A percentile compares a stretch with the other conserved stretches of the same genome.
Evolutionary conservation across 805 yeast species (phyloP).

Genomic region (Wickerhamiella azymoides): DNA sequence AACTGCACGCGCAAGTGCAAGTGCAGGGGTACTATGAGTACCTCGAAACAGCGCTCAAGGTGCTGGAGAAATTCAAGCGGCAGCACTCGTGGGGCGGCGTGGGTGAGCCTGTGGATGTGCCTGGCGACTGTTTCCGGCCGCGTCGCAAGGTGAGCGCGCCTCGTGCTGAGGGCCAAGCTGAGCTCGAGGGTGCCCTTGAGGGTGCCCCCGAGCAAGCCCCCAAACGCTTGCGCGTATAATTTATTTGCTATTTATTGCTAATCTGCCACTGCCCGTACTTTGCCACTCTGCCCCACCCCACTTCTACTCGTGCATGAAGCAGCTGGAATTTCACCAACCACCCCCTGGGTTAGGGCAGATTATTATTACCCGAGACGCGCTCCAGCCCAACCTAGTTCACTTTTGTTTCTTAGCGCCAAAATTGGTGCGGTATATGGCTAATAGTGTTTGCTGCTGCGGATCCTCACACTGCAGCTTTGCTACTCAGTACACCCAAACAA

Average conservation of each 20-base stretch:
- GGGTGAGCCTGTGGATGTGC: not conserved
- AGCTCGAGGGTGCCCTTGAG: no score
- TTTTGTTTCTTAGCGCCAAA: not conserved
- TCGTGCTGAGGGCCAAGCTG: no score
- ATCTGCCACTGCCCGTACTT: no score
- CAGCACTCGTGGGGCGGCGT: not conserved
- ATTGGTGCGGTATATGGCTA: constrained; percentile 8
- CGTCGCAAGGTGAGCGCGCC: no score
- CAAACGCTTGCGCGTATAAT: not conserved
- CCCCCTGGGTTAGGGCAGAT: not conserved
- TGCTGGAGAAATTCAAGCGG: not conserved
- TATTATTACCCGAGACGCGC: not conserved
- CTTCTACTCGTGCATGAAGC: no score
- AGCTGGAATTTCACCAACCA: not conserved
- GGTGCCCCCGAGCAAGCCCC: no score
- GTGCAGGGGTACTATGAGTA: not conserved
- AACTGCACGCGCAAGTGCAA: not conserved
- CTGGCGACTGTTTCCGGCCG: not conserved
- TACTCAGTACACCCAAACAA: not conserved
- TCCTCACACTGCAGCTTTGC: not conserved
- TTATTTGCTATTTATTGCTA: not conserved
- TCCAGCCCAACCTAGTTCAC: not conserved
- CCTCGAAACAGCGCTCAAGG: not conserved
- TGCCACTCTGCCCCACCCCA: no score
- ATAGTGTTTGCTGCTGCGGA: constrained; percentile 3